These are phyloP conservation scores for Murraya paniculata DNA, from an alignment of 345 rosid species.

Conservation along the genomic window DNA sequence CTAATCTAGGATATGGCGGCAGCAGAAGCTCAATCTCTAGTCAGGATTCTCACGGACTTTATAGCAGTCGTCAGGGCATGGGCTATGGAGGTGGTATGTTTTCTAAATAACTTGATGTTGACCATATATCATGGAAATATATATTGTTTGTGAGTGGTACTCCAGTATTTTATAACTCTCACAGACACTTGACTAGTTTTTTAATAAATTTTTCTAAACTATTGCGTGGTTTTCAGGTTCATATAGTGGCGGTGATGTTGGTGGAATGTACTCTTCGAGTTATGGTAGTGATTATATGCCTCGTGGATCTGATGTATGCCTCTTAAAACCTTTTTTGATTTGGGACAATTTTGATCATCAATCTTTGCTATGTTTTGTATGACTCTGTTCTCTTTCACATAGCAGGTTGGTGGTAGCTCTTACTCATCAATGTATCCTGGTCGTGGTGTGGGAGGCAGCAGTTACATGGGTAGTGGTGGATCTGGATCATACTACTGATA, in stretches of 20 bases:
- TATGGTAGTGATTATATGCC: slow-evolving; percentile 71
- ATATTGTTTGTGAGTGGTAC: neutral
- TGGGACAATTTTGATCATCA: neutral
- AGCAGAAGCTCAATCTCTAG: slow-evolving; percentile 73
- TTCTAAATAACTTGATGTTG: slow-evolving; percentile 11
- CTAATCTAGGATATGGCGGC: slow-evolving; percentile 73
- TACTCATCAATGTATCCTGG: slow-evolving; percentile 81
- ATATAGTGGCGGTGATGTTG: slow-evolving; percentile 59
- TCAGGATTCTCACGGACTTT: slow-evolving; percentile 81
- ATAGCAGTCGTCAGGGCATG: slow-evolving; percentile 75
- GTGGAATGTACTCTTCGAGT: slow-evolving; percentile 76
- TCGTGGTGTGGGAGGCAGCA: slow-evolving; percentile 78
- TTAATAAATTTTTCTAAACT: slow-evolving; percentile 12
- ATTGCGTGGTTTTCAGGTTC: slow-evolving; percentile 58
- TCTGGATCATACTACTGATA: slow-evolving; percentile 89
- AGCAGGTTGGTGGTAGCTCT: slow-evolving; percentile 85
- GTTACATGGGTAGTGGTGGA: slow-evolving; percentile 77
- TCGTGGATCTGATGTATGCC: slow-evolving; percentile 74
- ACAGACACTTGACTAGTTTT: neutral
- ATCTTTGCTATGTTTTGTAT: neutral
- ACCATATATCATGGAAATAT: neutral
- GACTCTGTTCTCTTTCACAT: slow-evolving; percentile 3
- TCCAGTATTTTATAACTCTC: neutral
- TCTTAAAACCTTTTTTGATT: neutral
- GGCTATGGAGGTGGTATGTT: slow-evolving; percentile 71